Percentiles rank a stretch among this genome's conserved stretches.
Conservation (phyloP, 2,329 filamentous ascomycete genomes). For the Colletotrichum camelliae region DNA sequence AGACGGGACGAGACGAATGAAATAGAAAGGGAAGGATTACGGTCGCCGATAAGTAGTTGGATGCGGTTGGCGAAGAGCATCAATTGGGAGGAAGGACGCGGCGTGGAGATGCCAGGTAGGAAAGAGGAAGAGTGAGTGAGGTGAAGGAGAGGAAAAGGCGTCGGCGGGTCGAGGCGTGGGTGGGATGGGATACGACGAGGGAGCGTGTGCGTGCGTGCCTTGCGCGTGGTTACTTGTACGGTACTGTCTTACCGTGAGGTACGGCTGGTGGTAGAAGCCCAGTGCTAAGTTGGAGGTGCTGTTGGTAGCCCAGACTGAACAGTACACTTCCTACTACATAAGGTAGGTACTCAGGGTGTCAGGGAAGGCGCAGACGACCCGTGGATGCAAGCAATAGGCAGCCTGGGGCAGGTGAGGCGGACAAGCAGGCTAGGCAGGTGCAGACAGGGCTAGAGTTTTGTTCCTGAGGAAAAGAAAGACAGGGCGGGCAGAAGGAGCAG, state of each 20-base stretch:
- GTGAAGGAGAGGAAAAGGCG: conserved; percentile 9
- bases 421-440: background rate
- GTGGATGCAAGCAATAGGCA: background rate
- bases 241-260: background rate
- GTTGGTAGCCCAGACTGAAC: background rate
- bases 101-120: conserved; percentile 5
- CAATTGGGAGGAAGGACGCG: conserved; percentile 1
- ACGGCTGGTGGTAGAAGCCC: background rate
- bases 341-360: background rate
- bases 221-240: background rate
- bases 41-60: background rate
- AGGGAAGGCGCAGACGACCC: background rate
- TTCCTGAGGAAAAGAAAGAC: background rate
- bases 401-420: background rate
- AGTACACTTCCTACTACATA: background rate
- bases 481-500: background rate
- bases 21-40: conserved; percentile 24
- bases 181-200: background rate
- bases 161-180: background rate
- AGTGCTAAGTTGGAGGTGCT: background rate
- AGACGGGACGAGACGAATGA: conserved; percentile 20
- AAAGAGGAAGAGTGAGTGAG: conserved; percentile 18
- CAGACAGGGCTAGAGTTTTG: background rate
- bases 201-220: background rate
- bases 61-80: background rate